Evolutionary conservation across 1,284 basidiomycete genomes (phyloP), one percentile per base, ranked within the genome.

Genomic region (Malassezia vespertilionis): DNA sequence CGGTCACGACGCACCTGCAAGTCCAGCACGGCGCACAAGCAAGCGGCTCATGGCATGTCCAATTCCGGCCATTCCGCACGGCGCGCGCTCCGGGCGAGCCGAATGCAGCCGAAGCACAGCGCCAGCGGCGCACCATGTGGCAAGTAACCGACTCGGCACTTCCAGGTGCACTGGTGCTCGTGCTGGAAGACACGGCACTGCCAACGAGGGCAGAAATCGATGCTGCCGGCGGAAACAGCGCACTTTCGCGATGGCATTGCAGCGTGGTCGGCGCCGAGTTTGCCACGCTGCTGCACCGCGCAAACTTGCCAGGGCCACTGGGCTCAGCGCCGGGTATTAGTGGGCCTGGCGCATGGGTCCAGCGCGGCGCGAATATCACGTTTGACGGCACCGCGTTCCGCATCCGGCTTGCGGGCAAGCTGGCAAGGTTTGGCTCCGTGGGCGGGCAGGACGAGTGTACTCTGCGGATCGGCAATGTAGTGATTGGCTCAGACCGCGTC

Each of bases 301-400:
- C 42, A 9, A 59, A 56, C 27, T 44, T 63, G 10, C 61, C 61
- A 0, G 57, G 58, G 12, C 61, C 61, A 12, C 55, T 60, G 24
- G 61, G 61, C 8, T 53, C 61, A 3, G 51, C 61, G 11, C 53
- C 52, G 1, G 61, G 61, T 15, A 61, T 57, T 27, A 53, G 53
- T 5, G 61, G 61, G 2, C 61, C 61, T 7, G 61, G 61, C n/a
- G 57, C 61, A 1, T 63, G 61, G 61, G 54, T 61, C 1, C 59
- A 54, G 14, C 54, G 61, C 4, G 61, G 61, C 10, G 57, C 61
- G 0, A 57, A 53, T 6, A 52, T 61, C 15, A 47, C 51, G 6
- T 56, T 63, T 39, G 61, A 63, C 33, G 61, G 61, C 10, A 27
- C 61, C 10, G 50, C 58, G 22, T 53, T 61, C 44, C 54, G 53